phyloP scores from a whole-genome alignment of 495 filamentous ascomycete genomes.

The Tuber brumale region DNA sequence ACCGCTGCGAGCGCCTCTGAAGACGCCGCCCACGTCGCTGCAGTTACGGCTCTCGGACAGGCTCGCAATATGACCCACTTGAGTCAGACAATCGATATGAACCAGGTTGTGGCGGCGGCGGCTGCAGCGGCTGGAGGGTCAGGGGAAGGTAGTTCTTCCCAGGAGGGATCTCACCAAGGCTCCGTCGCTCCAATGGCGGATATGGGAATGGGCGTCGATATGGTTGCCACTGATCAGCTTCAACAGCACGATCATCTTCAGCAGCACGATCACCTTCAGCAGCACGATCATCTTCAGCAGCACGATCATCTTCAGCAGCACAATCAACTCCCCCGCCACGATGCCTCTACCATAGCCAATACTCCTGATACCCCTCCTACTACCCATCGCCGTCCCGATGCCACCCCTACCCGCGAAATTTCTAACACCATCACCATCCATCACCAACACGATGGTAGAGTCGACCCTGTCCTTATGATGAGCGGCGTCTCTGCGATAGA shows the following conservation, averaged over 20 bases:
- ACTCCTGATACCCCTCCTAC: background rate
- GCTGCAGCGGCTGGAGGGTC: constrained; percentile 42
- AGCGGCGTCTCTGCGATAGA: background rate
- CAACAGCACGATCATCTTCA: constrained; percentile 21
- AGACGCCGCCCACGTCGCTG: constrained; percentile 39
- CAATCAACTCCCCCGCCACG: background rate
- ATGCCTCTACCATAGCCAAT: background rate
- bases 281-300: constrained; percentile 22
- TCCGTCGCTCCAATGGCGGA: constrained; percentile 28
- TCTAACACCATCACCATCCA: background rate
- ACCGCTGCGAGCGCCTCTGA: constrained; percentile 35
- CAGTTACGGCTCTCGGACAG: constrained; percentile 36
- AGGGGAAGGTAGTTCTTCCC: constrained; percentile 43
- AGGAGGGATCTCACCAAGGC: constrained; percentile 19
- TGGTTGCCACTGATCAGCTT: constrained; percentile 17
- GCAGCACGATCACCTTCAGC: constrained; percentile 11
- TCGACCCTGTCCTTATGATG: constrained; percentile 27
- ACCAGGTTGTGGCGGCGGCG: constrained; percentile 5
- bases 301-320: constrained; percentile 15
- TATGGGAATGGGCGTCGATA: constrained; percentile 34
- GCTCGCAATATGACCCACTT: constrained; percentile 17
- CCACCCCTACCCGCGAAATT: background rate
- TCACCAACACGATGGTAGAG: constrained; percentile 1
- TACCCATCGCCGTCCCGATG: background rate
- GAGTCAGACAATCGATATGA: constrained; percentile 38